A percentile compares a stretch with the other conserved stretches of the same genome.
These are phyloP conservation scores for Artemisia princeps DNA, from an alignment of 140 eudicot genomes.

Conservation along the genomic window DNA sequence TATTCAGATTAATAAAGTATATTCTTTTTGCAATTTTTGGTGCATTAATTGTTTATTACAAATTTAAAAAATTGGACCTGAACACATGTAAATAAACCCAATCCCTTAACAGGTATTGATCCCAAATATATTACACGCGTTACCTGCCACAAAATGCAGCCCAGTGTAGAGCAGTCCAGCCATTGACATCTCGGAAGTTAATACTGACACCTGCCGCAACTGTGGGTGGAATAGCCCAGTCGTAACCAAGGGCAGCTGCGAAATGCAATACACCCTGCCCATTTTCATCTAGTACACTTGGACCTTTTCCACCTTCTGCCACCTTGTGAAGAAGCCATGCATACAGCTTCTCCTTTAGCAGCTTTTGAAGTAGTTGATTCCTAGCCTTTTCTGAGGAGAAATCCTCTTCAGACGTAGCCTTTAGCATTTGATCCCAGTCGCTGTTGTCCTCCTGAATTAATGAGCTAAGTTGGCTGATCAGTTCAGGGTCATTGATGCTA, in stretches of 20 bases:
- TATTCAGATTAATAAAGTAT: not conserved
- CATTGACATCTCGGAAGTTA: conserved; percentile 77
- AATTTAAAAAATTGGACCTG: too few species aligned
- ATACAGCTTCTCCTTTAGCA: conserved; percentile 62
- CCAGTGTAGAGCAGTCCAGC: conserved; percentile 99
- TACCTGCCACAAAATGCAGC: conserved; percentile 97
- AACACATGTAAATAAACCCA: not conserved
- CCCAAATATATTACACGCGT: too few species aligned
- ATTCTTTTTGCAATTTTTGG: too few species aligned
- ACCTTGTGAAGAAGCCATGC: conserved; percentile 72
- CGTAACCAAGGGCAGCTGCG: conserved; percentile 90
- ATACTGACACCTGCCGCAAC: conserved; percentile 82
- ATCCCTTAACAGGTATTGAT: not conserved
- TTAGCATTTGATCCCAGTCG: conserved; percentile 64
- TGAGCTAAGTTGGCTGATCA: conserved; percentile 39
- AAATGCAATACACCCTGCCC: conserved; percentile 92
- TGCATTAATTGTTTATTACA: too few species aligned
- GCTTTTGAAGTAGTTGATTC: conserved; percentile 51
- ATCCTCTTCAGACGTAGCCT: conserved; percentile 31
- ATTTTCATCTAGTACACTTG: conserved; percentile 63
- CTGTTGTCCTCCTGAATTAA: conserved; percentile 46
- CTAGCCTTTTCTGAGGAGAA: conserved; percentile 40
- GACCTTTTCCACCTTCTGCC: conserved; percentile 86
- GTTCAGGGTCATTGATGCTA: conserved; percentile 29
- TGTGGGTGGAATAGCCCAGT: conserved; percentile 80